phyloP scores from a whole-genome alignment of 139 green algal species.

The Desmodesmus armatus region DNA sequence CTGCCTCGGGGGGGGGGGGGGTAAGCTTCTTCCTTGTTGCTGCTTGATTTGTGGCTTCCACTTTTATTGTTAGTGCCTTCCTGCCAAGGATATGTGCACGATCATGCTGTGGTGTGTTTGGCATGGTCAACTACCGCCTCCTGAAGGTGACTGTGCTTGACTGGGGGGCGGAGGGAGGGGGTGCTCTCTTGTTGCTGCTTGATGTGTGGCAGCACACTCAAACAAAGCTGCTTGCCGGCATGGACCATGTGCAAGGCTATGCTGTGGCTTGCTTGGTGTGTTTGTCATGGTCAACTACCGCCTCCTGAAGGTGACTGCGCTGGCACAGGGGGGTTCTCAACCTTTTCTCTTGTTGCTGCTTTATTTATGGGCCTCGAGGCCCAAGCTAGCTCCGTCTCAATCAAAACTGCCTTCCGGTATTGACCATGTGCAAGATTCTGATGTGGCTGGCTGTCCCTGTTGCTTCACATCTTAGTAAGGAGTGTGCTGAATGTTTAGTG shows the following conservation, averaged over 20 bases:
- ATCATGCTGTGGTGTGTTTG: conserved; percentile 27
- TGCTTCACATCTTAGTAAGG: no score
- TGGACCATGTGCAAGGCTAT: background rate
- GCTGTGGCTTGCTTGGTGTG: conserved; percentile 45
- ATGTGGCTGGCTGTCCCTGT: conserved; percentile 41
- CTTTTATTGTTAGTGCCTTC: no score
- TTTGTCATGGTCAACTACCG: conserved; percentile 59
- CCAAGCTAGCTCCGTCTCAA: no score
- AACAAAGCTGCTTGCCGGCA: no score
- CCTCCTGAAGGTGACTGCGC: conserved; percentile 5
- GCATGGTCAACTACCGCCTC: conserved; percentile 55
- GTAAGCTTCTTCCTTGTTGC: background rate
- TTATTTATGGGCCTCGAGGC: no score
- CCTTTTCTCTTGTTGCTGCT: background rate
- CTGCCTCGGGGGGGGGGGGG: background rate
- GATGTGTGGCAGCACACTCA: no score
- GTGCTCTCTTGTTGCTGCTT: background rate
- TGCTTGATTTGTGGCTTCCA: no score
- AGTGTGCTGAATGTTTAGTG: no score
- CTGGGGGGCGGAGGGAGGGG: background rate
- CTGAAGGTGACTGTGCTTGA: conserved; percentile 2
- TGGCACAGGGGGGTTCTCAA: background rate
- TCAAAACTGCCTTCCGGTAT: no score
- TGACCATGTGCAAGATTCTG: background rate
- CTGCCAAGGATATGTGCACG: no score